Base-by-base conservation (phyloP, 495 filamentous ascomycete species). In the Penicillium subrubescens region DNA sequence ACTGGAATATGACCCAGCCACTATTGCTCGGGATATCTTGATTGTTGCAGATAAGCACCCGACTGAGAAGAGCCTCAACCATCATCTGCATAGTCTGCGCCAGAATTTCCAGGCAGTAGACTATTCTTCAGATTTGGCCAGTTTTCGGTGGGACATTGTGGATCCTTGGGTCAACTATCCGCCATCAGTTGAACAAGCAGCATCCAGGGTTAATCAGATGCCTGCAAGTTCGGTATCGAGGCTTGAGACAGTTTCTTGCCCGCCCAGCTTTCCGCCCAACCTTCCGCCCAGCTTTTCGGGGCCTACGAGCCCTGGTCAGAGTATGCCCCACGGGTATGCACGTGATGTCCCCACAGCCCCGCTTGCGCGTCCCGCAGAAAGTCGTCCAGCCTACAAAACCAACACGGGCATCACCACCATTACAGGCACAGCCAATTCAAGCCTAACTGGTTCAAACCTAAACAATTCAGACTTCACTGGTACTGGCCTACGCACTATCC, bases 81-180 rank as follows among this genome's bases (percentile, higher is more conserved):
- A 78, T 48, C 89, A 91, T 73, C 74, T 91, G 21, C 72, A 82
- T 5, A 48, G 67, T 8, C 64, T 91, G 3, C 80, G 75, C 23
- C 63, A 73, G 5, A 73, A 62, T 4, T 77, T 88, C 35, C 39
- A 61, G 5, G 67, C 72, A n/a, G 70, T 88, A 2, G 76, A 77
- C 58, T 57, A 64, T 41, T 67, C 69, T 14, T 75, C 79, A 10
- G 88, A 92, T 70, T 68, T 92, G 14, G 72, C 72, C n/a, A 90
- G 87, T 0, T 77, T 92, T 25, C 74, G 82, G 34, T 92, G 90
- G 90, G 89, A 91, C 72, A 53, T 89, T 17, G 78, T 92, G 3
- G 89, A 92, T 21, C 60, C 61, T 14, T 25, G 3, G 2, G 48
- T 11, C 8, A 25, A 54, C 14, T 54, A 54, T 8, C 25, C 51